Percentiles rank a stretch among this genome's conserved stretches.
phyloP scores from a whole-genome alignment of 495 filamentous ascomycete genomes.

The Lasiosphaeria hispida region DNA sequence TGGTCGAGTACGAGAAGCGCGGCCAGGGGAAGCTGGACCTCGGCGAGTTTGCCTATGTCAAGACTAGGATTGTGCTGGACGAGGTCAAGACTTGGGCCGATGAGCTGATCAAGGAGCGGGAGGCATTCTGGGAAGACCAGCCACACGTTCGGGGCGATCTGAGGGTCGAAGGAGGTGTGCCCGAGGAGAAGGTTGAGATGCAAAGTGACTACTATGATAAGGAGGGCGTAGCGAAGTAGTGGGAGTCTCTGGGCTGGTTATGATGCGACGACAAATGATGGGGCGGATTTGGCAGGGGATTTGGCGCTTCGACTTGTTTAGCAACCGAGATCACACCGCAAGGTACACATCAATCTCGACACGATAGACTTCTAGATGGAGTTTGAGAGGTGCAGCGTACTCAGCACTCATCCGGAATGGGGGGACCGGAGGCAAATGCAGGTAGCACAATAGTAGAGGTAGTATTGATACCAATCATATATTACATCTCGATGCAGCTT shows the following conservation, averaged over 20 bases:
- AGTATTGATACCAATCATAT: no score
- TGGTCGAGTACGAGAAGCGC: constrained; percentile 90
- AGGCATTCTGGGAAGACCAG: constrained; percentile 63
- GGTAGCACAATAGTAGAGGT: no score
- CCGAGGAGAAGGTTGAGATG: constrained; percentile 31
- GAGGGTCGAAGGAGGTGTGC: constrained; percentile 39
- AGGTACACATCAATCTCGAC: no score
- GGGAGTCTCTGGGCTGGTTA: neutral
- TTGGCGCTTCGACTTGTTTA: no score
- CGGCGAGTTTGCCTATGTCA: constrained; percentile 78
- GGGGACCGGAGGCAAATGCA: no score
- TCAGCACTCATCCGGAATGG: no score
- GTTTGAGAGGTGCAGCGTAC: no score
- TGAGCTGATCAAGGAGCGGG: constrained; percentile 72
- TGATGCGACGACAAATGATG: neutral
- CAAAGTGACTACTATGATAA: constrained; percentile 45
- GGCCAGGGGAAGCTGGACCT: constrained; percentile 65
- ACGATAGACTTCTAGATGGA: no score
- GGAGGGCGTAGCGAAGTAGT: constrained; percentile 12
- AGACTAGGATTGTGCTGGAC: constrained; percentile 63
- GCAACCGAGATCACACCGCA: no score
- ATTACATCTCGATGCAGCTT: no score
- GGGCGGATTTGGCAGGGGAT: no score
- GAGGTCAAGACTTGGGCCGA: constrained; percentile 79
- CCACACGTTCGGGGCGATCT: constrained; percentile 42